Conservation (phyloP, 2,329 filamentous ascomycete species). For the Mycosphaerella sp. region DNA sequence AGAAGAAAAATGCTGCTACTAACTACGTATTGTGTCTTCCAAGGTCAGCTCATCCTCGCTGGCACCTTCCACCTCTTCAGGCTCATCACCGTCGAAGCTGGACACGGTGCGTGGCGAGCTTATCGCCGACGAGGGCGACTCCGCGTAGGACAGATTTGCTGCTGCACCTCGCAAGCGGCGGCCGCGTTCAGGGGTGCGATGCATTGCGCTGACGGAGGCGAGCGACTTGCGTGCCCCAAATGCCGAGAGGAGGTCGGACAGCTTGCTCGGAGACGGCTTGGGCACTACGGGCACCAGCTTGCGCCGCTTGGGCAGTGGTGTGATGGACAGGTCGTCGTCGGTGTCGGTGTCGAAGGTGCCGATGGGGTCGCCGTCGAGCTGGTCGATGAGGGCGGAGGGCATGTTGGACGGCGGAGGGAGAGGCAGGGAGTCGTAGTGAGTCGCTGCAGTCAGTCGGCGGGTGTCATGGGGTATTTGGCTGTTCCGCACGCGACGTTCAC, state of each 20-base stretch:
- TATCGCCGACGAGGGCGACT: conserved; percentile 19
- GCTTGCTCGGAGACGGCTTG: conserved; percentile 13
- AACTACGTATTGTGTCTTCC: conserved; percentile 23
- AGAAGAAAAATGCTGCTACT: neutral
- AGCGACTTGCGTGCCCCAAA: conserved; percentile 28
- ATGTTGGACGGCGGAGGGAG: too few species aligned
- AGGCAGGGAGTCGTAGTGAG: too few species aligned
- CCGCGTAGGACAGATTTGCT: conserved; percentile 21
- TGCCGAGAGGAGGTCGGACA: conserved; percentile 24
- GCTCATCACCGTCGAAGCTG: conserved; percentile 11
- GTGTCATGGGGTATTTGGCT: too few species aligned
- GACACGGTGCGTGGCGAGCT: conserved; percentile 13
- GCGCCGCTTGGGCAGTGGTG: conserved; percentile 24
- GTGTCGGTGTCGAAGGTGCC: neutral
- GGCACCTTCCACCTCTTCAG: neutral
- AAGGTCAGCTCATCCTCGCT: conserved; percentile 24
- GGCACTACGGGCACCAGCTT: conserved; percentile 16
- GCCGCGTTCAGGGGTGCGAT: conserved; percentile 14
- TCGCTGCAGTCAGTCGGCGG: too few species aligned
- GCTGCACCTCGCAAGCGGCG: conserved; percentile 14
- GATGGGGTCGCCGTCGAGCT: neutral
- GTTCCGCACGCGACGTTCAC: neutral
- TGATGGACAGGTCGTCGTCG: neutral
- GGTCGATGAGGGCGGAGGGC: too few species aligned
- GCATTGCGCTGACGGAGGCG: conserved; percentile 26